These are phyloP conservation scores for Sutorius australiensis DNA, from an alignment of 768 basidiomycete genomes.

Conservation along the genomic window DNA sequence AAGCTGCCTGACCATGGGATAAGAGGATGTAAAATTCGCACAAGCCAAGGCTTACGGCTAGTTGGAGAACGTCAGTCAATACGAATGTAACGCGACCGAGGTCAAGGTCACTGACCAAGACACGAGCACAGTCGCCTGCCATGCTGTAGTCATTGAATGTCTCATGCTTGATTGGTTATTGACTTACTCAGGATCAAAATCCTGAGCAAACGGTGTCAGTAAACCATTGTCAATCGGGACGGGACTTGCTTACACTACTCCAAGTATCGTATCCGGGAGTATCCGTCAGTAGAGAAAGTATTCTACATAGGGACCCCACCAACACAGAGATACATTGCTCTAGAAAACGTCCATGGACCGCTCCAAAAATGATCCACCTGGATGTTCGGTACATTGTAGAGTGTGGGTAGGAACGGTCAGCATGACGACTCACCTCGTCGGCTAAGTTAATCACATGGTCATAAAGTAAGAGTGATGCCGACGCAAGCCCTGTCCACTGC, in stretches of 20 bases:
- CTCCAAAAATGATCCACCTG: slow-evolving; percentile 13
- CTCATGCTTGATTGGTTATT: neutral
- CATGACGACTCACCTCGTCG: slow-evolving; percentile 2
- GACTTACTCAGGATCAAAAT: slow-evolving; percentile 7
- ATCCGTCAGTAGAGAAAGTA: neutral
- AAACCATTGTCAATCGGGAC: neutral
- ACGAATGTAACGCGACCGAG: neutral
- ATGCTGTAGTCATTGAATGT: neutral
- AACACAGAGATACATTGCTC: slow-evolving; percentile 8
- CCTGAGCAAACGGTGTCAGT: neutral
- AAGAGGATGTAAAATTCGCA: neutral
- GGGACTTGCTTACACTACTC: slow-evolving; percentile 5
- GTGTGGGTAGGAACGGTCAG: neutral
- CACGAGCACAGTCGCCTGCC: neutral
- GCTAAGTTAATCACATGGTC: slow-evolving; percentile 8
- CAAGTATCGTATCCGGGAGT: slow-evolving; percentile 10
- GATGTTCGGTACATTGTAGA: neutral
- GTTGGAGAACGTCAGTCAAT: neutral
- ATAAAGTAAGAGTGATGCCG: slow-evolving; percentile 7
- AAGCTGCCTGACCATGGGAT: neutral
- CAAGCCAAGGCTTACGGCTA: slow-evolving; percentile 3
- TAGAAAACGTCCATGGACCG: slow-evolving; percentile 9
- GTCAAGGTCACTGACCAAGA: neutral
- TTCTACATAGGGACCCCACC: neutral
- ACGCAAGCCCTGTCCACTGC: neutral